Base-by-base conservation (phyloP, 1,284 basidiomycete species). In the Apiotrichum sp. region DNA sequence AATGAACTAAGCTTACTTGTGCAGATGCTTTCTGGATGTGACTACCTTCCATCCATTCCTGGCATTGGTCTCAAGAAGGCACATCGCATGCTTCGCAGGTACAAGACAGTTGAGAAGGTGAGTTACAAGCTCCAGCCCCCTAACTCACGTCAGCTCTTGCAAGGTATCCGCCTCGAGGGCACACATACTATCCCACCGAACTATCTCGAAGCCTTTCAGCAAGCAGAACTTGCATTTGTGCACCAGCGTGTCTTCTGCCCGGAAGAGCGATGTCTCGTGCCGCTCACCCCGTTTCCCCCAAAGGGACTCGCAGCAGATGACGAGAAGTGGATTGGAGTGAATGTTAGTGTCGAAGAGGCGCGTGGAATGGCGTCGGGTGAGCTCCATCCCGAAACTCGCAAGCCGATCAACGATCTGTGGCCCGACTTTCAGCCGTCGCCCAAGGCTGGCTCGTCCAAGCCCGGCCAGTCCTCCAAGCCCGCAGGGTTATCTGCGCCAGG, bases 21-120 rank as follows among this genome's bases (percentile, higher is more conserved):
- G 2, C 57, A 79, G 77, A 98, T 99, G 71, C 81, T 99, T 42
- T 91, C 89, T 55, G 96, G 96, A 3, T 98, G 96, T 72, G 96
- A 99, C 74, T 99, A 99, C 73, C 82, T 98, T 40, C 93, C 97
- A 64, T 93, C 93, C 1, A 92, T 98, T 67, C 91, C 86, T 69
- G 95, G 95, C 1, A 80, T 99, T 38, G 96, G 96, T 0, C 89
- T 96, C 14, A 98, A 97, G 80, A 98, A 89, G n/a, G 93, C 96
- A 0, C 88, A 88, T 75, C 74, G 80, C 11, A 77, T 98, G 56
- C 75, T 98, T 61, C 80, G 86, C 66, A 88, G 88, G 70, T 84
- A 89, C 81, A 89, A 88, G 74, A 89, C 88, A 0, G 85, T 87
- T 11, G 90, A 95, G 63, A 89, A 88, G 71, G 90, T 87, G 44